Evolutionary conservation across 176 grass and related monocot species (phyloP).

Genomic region (Echinochloa phyllopogon): DNA sequence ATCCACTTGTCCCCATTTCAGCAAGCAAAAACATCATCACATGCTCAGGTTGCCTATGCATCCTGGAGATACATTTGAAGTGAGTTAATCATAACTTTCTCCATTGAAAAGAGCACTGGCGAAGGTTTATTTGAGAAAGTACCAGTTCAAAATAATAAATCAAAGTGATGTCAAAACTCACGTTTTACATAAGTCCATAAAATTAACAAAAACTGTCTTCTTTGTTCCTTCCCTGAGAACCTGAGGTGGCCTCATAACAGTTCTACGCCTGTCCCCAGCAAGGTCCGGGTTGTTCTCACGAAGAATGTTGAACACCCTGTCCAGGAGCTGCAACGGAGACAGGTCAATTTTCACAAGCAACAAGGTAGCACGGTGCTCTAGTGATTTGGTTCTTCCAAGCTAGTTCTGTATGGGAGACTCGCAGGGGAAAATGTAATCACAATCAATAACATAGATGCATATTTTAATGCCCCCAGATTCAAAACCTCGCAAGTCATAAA

Average conservation of each 20-base stretch:
- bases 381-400: neutral
- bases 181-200: constrained; percentile 89
- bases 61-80: constrained; percentile 53
- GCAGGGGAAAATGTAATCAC: neutral
- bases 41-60: constrained; percentile 92
- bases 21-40: constrained; percentile 91
- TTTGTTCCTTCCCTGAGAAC: constrained; percentile 92
- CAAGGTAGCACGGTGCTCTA: neutral
- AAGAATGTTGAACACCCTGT: constrained; percentile 80
- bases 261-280: constrained; percentile 65
- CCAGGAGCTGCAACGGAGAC: constrained; percentile 63
- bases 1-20: constrained; percentile 87
- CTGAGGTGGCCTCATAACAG: constrained; percentile 76
- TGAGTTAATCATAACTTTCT: neutral
- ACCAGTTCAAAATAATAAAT: neutral
- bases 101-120: neutral
- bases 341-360: constrained; percentile 6
- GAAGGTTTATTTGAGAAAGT: neutral
- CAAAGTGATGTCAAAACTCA: constrained; percentile 9
- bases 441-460: neutral
- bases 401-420: neutral
- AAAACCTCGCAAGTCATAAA: neutral
- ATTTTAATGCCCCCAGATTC: neutral
- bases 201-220: constrained; percentile 95
- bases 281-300: constrained; percentile 87